Conservation (phyloP, 164 flowering plant species). For the Dillenia turbinata region DNA sequence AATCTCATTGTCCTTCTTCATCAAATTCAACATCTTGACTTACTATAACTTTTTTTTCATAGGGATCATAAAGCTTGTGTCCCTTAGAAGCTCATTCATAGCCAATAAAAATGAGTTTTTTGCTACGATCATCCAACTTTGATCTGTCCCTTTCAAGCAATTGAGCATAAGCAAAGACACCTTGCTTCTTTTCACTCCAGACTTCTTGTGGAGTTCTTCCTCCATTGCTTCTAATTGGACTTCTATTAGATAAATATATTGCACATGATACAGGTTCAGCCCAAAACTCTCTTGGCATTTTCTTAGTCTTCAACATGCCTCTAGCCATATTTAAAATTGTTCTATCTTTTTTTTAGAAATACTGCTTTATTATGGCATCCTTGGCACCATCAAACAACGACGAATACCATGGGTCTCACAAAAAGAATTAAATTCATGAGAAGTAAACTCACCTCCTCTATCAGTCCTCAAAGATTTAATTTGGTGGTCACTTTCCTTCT, state of each 20-base stretch:
- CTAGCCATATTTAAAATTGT: slow-evolving; percentile 1
- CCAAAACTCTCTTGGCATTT: slow-evolving; percentile 8
- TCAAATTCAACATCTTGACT: slow-evolving; percentile 9
- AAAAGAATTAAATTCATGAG: not conserved
- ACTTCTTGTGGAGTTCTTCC: slow-evolving; percentile 8
- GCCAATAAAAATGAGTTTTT: slow-evolving; percentile 6
- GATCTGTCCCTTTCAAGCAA: not conserved
- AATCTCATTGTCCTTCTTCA: slow-evolving; percentile 5
- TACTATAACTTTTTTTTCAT: not conserved
- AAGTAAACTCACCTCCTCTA: slow-evolving; percentile 2
- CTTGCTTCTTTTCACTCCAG: slow-evolving; percentile 5
- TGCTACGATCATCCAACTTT: not conserved
- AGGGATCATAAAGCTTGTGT: no score
- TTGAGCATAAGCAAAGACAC: slow-evolving; percentile 3
- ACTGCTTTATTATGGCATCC: slow-evolving; percentile 3
- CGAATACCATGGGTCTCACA: slow-evolving; percentile 1
- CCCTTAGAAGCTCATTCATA: slow-evolving; percentile 1
- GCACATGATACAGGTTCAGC: slow-evolving; percentile 10
- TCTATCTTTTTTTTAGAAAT: slow-evolving; percentile 2
- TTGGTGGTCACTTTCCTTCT: slow-evolving; percentile 4
- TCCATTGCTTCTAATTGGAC: not conserved
- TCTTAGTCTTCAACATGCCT: not conserved
- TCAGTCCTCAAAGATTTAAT: slow-evolving; percentile 3
- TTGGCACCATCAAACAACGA: not conserved
- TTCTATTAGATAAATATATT: slow-evolving; percentile 7